A percentile compares a stretch with the other conserved stretches of the same genome.
Conservation (phyloP, 345 rosid genomes). For the Populus ilicifolia region DNA sequence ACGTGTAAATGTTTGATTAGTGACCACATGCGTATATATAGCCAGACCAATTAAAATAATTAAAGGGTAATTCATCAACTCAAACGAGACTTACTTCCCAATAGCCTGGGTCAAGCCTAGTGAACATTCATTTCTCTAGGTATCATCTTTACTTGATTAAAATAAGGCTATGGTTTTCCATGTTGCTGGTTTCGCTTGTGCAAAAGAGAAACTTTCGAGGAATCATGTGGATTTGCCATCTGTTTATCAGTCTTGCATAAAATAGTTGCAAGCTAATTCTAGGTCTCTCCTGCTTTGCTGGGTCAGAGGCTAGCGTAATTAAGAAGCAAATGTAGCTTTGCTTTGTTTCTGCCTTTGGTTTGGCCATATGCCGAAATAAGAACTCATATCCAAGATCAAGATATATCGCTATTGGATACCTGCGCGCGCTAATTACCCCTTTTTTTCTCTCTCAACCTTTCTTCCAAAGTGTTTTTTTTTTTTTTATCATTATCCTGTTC, state of each 20-base stretch:
- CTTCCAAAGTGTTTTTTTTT: background rate
- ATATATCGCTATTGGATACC: background rate
- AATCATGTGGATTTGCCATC: background rate
- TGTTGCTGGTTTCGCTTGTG: background rate
- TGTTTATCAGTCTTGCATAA: background rate
- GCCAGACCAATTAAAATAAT: background rate
- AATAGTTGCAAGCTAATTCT: background rate
- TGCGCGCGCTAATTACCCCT: background rate
- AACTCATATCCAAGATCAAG: background rate
- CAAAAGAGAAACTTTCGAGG: background rate
- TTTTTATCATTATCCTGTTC: too few relatives aligned
- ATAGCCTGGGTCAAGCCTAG: background rate
- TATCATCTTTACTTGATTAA: background rate
- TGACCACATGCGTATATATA: background rate
- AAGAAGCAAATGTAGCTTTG: background rate
- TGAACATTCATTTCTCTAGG: background rate
- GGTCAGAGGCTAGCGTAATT: background rate
- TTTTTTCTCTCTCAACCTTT: background rate
- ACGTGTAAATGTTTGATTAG: slow-evolving; percentile 3
- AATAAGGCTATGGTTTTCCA: background rate
- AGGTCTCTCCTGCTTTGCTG: background rate
- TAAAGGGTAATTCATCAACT: background rate
- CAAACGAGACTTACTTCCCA: background rate
- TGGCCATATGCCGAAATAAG: background rate
- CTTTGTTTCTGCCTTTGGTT: background rate